phyloP scores from a whole-genome alignment of 495 filamentous ascomycete species.

The Aspergillus steynii region DNA sequence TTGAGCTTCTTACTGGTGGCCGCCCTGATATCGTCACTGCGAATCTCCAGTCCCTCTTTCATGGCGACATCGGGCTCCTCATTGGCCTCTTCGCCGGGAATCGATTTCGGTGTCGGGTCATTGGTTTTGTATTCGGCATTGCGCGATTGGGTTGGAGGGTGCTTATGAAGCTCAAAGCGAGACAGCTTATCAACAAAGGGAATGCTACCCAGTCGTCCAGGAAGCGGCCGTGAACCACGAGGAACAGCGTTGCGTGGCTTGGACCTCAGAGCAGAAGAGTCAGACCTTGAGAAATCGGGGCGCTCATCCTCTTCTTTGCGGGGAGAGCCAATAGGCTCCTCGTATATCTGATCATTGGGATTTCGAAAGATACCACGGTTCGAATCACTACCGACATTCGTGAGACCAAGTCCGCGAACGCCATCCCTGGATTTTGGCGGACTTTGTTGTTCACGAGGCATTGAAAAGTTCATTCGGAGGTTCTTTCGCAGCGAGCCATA shows the following conservation, averaged over 20 bases:
- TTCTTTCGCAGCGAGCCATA: conserved; percentile 34
- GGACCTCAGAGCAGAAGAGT: conserved; percentile 52
- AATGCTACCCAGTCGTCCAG: conserved; percentile 42
- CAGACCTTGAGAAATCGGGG: conserved; percentile 34
- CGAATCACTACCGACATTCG: conserved; percentile 40
- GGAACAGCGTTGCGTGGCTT: conserved; percentile 60
- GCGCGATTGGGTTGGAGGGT: conserved; percentile 73
- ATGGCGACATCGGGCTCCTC: conserved; percentile 36
- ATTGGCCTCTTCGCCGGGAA: conserved; percentile 18
- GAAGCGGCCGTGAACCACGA: conserved; percentile 47
- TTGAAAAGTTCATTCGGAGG: conserved; percentile 44
- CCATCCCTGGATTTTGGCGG: conserved; percentile 11
- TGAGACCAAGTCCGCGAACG: conserved; percentile 27
- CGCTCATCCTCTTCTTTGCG: conserved; percentile 32
- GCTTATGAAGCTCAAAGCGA: conserved; percentile 72
- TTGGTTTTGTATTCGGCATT: conserved; percentile 74
- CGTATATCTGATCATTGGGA: conserved; percentile 82
- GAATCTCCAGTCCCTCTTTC: conserved; percentile 77
- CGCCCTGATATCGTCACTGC: conserved; percentile 79
- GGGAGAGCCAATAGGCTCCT: conserved; percentile 64
- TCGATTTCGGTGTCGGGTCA: conserved; percentile 35
- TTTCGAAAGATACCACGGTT: conserved; percentile 50
- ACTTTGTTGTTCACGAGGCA: conserved; percentile 34
- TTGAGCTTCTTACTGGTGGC: conserved; percentile 89
- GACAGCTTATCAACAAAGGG: conserved; percentile 57